These are phyloP conservation scores for Saccharomycopsis sp. DNA, from an alignment of 805 yeast species.

Conservation along the genomic window DNA sequence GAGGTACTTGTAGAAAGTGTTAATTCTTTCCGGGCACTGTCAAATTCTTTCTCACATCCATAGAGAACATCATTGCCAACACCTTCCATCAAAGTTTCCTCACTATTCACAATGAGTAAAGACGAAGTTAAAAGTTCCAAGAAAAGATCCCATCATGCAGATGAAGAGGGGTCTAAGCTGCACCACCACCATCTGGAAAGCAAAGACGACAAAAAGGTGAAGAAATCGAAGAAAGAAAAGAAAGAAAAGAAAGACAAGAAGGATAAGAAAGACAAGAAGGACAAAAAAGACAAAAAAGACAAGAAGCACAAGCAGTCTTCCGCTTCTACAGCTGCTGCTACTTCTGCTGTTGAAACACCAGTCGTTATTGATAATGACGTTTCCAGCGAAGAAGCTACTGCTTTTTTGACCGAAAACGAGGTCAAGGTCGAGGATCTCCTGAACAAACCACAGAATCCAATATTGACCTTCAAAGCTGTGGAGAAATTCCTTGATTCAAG, in stretches of 20 bases:
- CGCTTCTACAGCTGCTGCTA: constrained; percentile 13
- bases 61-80: no score
- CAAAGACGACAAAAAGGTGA: constrained; percentile 25
- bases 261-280: constrained; percentile 22
- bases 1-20: no score
- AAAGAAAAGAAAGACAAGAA: constrained; percentile 29
- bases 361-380: constrained; percentile 35
- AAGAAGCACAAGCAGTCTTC: constrained; percentile 31
- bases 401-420: constrained; percentile 62
- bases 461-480: constrained; percentile 60
- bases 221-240: constrained; percentile 29
- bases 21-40: no score
- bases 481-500: constrained; percentile 40
- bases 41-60: no score
- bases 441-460: constrained; percentile 48
- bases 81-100: no score
- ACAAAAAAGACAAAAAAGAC: constrained; percentile 28
- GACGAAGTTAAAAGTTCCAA: neutral
- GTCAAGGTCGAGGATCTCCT: constrained; percentile 71
- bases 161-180: constrained; percentile 28
- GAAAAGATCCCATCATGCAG: neutral
- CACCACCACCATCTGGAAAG: constrained; percentile 30
- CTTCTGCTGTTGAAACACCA: constrained; percentile 11
- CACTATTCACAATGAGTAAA: neutral
- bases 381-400: constrained; percentile 50